A percentile compares a stretch with the other conserved stretches of the same genome.
These are phyloP conservation scores for Solanum infundibuliforme DNA, from an alignment of 257 asterid species.

Conservation along the genomic window DNA sequence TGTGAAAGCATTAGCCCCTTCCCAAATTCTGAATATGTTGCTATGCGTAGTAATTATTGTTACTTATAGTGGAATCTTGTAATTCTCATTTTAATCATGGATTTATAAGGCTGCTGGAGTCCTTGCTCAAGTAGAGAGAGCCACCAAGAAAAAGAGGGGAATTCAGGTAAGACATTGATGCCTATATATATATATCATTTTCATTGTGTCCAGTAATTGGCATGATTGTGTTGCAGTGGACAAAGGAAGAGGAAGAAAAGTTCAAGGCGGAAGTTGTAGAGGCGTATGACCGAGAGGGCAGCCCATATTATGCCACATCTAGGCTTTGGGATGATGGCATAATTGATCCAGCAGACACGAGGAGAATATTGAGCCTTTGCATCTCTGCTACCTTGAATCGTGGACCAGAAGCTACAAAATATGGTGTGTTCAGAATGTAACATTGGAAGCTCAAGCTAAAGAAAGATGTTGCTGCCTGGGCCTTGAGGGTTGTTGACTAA, in stretches of 20 bases:
- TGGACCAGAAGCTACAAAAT: conserved; percentile 50
- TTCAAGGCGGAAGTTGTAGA: conserved; percentile 62
- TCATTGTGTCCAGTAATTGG: not conserved
- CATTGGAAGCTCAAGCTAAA: not conserved
- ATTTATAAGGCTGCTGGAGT: conserved; percentile 89
- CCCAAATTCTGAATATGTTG: not conserved
- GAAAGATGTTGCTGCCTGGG: not conserved
- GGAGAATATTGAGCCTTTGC: conserved; percentile 67
- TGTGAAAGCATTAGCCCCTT: not conserved
- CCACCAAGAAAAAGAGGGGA: conserved; percentile 66
- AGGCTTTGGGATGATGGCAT: conserved; percentile 98
- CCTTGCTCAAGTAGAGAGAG: conserved; percentile 70
- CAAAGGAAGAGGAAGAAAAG: conserved; percentile 74
- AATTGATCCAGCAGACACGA: conserved; percentile 91
- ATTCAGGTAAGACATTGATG: conserved; percentile 25
- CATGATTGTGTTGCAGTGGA: conserved; percentile 43
- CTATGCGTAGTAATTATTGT: not conserved
- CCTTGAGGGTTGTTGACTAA: not conserved
- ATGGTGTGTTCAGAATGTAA: conserved; percentile 93
- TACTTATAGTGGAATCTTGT: not conserved
- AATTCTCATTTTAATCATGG: not conserved
- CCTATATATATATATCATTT: not conserved
- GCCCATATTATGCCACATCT: conserved; percentile 81
- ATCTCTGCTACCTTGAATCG: conserved; percentile 65
- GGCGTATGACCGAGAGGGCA: conserved; percentile 83